Conservation (phyloP, 2,329 filamentous ascomycete genomes). For the Davidsoniella virescens region DNA sequence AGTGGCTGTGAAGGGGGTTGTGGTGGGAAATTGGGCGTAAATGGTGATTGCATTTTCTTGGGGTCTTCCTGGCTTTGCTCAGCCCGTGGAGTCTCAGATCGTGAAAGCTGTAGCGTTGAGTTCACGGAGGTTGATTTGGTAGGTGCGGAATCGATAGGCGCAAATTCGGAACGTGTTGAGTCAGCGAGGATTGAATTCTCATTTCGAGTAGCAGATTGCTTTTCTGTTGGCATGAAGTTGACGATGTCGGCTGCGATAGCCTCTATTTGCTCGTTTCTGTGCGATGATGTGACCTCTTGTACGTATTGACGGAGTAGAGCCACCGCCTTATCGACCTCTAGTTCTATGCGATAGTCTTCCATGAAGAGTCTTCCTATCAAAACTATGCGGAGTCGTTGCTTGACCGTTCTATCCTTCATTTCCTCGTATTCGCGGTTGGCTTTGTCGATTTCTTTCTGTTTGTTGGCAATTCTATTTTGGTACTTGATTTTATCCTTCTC, state of each 20-base stretch:
- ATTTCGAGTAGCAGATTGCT: too few relatives aligned
- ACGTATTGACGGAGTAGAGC: conserved; percentile 23
- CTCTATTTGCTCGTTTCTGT: conserved; percentile 17
- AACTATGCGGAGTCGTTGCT: neutral
- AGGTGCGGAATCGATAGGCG: neutral
- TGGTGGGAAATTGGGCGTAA: too few relatives aligned
- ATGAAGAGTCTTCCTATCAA: conserved; percentile 2
- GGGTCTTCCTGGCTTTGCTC: too few relatives aligned
- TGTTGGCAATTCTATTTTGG: neutral
- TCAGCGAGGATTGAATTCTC: too few relatives aligned
- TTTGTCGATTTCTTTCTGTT: neutral
- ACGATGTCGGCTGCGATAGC: neutral
- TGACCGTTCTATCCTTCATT: too few relatives aligned
- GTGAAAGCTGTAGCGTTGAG: too few relatives aligned
- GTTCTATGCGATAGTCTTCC: conserved; percentile 15
- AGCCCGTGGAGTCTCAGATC: too few relatives aligned
- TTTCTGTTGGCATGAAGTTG: too few relatives aligned
- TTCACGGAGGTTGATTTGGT: neutral
- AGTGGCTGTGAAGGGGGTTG: too few relatives aligned
- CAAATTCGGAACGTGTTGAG: neutral
- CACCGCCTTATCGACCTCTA: conserved; percentile 27
- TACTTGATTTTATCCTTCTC: neutral
- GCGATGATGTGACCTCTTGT: neutral
- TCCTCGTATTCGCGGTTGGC: too few relatives aligned
- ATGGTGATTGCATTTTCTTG: too few relatives aligned